Evolutionary conservation across 176 grass and related monocot genomes (phyloP), one percentile per base, ranked within the genome.

Genomic region (Alloteropsis semialata): DNA sequence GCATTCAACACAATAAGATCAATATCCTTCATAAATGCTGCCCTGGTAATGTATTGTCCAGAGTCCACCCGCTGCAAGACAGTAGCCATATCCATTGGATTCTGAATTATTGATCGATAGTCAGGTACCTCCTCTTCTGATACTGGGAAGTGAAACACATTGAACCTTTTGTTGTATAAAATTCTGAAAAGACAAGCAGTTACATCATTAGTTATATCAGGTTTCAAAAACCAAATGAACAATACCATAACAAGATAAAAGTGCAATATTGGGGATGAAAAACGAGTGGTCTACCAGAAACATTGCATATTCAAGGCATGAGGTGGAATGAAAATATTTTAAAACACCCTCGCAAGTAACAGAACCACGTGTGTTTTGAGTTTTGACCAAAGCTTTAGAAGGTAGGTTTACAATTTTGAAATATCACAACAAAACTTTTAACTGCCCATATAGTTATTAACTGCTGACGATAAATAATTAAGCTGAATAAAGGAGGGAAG

Each of bases 1-100:
- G 97, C 97, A 86, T 99, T 99, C 6, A 54, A 68, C 68, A 93
- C 93, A 59, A 99, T 99, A 70, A 99, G 93, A 84, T 96, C 93
- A 60, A 99, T 87, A 82, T 99, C 97, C 72, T 89, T 90, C 77
- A 92, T 90, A 78, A 96, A 99, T 66, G 82, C 68, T 79, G 77
- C 66, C 19, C 54, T 67, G 38, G 89, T 92, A 71, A 90, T 75
- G 68, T 99, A 99, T 27, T 92, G 89, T 39, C 91, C 97, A 81
- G 88, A 90, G 78, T 99, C 97, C 18, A 96, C 97, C 34, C 42
- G 80, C 83, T 99, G 97, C 87, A 99, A 87, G 79, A 99, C 87
- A 55, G 91, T 89, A 71, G 97, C 93, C 80, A 99, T 83, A 91
- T 99, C 97, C 97, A 99, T 99, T 3, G 97, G 97, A 46, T 87